A percentile compares a stretch with the other conserved stretches of the same genome.
These are phyloP conservation scores for Colletotrichum sp. DNA, from an alignment of 2,329 filamentous ascomycete species.

Conservation along the genomic window DNA sequence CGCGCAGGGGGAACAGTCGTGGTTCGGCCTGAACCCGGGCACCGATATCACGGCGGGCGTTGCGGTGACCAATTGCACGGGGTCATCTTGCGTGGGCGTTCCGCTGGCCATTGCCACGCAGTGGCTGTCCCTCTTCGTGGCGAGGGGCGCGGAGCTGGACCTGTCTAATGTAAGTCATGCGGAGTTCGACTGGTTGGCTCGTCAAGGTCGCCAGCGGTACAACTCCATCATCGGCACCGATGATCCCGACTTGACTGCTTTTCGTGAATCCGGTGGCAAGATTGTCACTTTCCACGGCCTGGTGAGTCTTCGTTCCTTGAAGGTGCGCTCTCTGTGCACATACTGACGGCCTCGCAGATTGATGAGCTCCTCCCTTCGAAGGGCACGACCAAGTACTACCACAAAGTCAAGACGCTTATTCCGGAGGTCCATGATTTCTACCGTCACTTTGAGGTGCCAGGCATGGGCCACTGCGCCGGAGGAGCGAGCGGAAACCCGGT, in stretches of 20 bases:
- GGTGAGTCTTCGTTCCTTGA: neutral
- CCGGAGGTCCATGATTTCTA: neutral
- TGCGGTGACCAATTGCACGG: neutral
- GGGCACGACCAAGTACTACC: constrained; percentile 34
- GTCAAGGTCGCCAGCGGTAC: neutral
- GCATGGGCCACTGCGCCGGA: constrained; percentile 11
- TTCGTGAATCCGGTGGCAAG: constrained; percentile 41
- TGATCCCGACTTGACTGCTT: constrained; percentile 32
- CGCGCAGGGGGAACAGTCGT: neutral
- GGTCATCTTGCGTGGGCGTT: neutral
- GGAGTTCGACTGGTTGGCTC: constrained; percentile 17
- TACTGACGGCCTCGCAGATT: constrained; percentile 3
- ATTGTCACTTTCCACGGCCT: constrained; percentile 47
- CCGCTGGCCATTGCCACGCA: constrained; percentile 6
- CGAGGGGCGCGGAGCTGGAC: constrained; percentile 32
- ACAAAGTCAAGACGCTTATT: neutral
- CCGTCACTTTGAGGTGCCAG: constrained; percentile 12
- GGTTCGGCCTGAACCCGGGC: constrained; percentile 10
- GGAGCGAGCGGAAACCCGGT: constrained; percentile 9
- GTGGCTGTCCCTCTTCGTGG: constrained; percentile 29
- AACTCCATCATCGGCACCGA: constrained; percentile 29
- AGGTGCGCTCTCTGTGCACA: neutral
- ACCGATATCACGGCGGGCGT: constrained; percentile 16
- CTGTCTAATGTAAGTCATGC: constrained; percentile 11
- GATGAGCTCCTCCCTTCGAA: constrained; percentile 40